A percentile compares a stretch with the other conserved stretches of the same genome.
Evolutionary conservation across 2,329 filamentous ascomycete genomes (phyloP).

Genomic region (Aspergillus nomiae): DNA sequence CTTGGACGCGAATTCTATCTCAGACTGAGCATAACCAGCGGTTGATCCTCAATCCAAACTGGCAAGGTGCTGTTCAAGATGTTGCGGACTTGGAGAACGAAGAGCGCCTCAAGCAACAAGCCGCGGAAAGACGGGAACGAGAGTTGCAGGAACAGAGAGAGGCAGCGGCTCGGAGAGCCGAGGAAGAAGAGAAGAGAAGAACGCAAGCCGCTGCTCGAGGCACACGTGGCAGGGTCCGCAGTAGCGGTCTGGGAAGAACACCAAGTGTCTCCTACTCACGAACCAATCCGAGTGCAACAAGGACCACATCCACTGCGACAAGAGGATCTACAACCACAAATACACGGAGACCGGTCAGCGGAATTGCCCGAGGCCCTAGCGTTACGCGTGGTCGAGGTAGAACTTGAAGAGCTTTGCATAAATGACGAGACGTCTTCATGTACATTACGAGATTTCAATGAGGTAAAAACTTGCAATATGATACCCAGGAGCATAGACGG

Average conservation of each 20-base stretch:
- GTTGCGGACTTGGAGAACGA: constrained; percentile 85
- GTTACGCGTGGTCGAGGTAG: constrained; percentile 38
- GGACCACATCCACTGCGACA: constrained; percentile 33
- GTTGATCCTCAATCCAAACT: constrained; percentile 81
- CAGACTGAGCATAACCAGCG: constrained; percentile 98
- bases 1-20: constrained; percentile 92
- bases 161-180: constrained; percentile 60
- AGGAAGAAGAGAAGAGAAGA: constrained; percentile 48
- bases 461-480: constrained; percentile 6
- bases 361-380: constrained; percentile 41
- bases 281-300: constrained; percentile 27
- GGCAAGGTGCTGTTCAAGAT: constrained; percentile 88
- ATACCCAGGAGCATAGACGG: not conserved
- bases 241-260: constrained; percentile 38
- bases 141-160: constrained; percentile 80
- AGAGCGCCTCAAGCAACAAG: constrained; percentile 70
- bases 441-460: constrained; percentile 19
- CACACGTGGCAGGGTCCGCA: constrained; percentile 37
- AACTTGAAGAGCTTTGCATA: constrained; percentile 19
- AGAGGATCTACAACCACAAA: constrained; percentile 33
- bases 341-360: constrained; percentile 41
- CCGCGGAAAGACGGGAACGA: constrained; percentile 71
- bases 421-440: constrained; percentile 10
- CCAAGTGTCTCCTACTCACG: constrained; percentile 34
- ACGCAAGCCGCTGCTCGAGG: constrained; percentile 36